Evolutionary conservation across 495 filamentous ascomycete species (phyloP), one percentile per base, ranked within the genome.

Genomic region (Aspergillus affinis): DNA sequence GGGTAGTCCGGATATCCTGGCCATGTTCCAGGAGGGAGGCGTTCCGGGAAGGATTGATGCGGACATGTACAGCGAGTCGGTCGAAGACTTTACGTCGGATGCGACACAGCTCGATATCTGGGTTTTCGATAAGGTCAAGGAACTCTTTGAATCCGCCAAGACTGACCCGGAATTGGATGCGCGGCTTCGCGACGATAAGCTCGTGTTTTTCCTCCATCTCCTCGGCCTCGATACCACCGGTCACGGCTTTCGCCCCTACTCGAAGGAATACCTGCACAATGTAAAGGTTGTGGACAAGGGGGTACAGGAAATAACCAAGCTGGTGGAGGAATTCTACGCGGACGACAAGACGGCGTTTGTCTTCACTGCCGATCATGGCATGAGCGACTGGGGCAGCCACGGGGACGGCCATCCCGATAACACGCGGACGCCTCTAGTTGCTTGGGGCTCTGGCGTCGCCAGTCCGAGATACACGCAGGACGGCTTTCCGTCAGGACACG

Each of bases 391-490:
- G 89, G 94, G 94, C 13, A 96, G 91, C 61, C 94, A 99, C 68
- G 94, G 94, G 48, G 94, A 99, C 70, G 94, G 94, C 20, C 94
- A 99, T 75, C 94, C 94, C 2, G 91, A 99, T 69, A 99, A 99
- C 64, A 99, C 94, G 2, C 82, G 94, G 29, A 99, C 94, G 21
- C 94, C 94, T 12, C 78, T 99, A 10, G 90, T 99, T 67, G 89
- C 81, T 17, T 99, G 94, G 94, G 94, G 94, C 10, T 92, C 94
- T 57, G 94, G 94, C 26, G 88, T 98, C 41, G 91, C 91, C 23
- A 84, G 82, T 67, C 94, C 94, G 13, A 74, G 84, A 44, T 75
- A 82, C 3, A 82, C 77, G 55, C 69, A 68, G 18, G 76, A 75
- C 2, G 79, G 78, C 13, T 73, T 74, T 51, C 85, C 87, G 2